Percentiles rank a stretch among this genome's conserved stretches.
phyloP scores from a whole-genome alignment of 176 grass and related monocot species.

The Bolboschoenus planiculmis region DNA sequence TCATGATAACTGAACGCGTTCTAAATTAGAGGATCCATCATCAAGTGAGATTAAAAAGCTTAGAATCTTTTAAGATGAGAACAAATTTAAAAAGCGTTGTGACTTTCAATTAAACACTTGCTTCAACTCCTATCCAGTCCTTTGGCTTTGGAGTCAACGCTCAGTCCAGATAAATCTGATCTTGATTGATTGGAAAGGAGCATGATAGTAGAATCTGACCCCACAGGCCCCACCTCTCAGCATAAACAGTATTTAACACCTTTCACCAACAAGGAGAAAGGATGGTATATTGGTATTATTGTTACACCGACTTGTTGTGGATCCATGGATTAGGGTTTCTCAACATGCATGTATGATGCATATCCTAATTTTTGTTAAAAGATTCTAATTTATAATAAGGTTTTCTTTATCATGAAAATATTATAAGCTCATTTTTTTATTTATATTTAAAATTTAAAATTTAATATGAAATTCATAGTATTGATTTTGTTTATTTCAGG shows the following conservation, averaged over 20 bases:
- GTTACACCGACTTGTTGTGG: neutral
- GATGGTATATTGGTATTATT: too few relatives aligned
- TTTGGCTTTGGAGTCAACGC: neutral
- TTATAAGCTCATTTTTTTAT: too few relatives aligned
- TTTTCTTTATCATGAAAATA: too few relatives aligned
- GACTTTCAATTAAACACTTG: neutral
- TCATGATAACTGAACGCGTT: too few relatives aligned
- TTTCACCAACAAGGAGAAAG: neutral
- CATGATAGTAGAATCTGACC: neutral
- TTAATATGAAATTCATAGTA: too few relatives aligned
- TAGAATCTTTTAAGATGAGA: neutral
- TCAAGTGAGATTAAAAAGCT: too few relatives aligned
- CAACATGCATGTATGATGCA: neutral
- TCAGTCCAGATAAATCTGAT: neutral
- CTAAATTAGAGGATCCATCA: too few relatives aligned
- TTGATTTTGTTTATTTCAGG: too few relatives aligned
- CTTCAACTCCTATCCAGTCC: neutral
- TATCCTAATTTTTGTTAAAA: too few relatives aligned
- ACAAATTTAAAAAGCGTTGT: neutral
- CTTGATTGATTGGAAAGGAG: neutral
- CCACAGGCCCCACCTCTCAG: too few relatives aligned
- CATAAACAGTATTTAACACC: neutral
- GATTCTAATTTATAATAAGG: too few relatives aligned
- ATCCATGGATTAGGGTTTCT: neutral
- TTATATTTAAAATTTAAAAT: too few relatives aligned